Percentiles rank a stretch among this genome's conserved stretches.
Evolutionary conservation across 257 asterid genomes (phyloP).

Genomic region (Fraxinus pennsylvanica): DNA sequence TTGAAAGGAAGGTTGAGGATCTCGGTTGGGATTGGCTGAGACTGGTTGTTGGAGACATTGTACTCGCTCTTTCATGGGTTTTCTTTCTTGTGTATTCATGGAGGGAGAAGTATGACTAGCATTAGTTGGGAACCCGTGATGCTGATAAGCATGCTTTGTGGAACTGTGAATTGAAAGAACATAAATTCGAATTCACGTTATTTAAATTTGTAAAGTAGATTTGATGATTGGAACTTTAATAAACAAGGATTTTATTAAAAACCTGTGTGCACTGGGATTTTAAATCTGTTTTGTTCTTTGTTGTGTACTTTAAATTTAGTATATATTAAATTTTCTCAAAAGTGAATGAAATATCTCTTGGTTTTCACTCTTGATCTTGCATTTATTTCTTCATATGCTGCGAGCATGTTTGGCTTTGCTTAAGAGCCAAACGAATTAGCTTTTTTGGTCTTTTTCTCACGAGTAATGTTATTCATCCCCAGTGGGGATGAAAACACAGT

Average conservation of each 20-base stretch:
- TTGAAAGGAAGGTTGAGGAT: conserved; percentile 80
- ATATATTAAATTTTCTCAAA: conserved; percentile 25
- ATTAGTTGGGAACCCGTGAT: neutral
- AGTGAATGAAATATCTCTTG: conserved; percentile 17
- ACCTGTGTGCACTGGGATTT: too few species aligned
- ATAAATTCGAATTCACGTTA: too few species aligned
- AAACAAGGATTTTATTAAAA: too few species aligned
- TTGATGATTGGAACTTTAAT: too few species aligned
- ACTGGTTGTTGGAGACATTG: conserved; percentile 70
- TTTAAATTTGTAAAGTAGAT: too few species aligned
- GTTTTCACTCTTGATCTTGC: neutral
- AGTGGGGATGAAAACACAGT: too few species aligned
- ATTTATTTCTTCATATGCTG: neutral
- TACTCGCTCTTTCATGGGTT: conserved; percentile 77
- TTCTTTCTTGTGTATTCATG: conserved; percentile 76
- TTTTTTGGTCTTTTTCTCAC: too few species aligned
- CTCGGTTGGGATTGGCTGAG: conserved; percentile 89
- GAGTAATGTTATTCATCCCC: too few species aligned
- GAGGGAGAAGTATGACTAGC: conserved; percentile 90
- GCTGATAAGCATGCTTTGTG: too few species aligned
- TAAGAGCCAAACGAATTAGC: too few species aligned
- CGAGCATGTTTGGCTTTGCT: too few species aligned
- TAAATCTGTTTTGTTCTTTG: neutral
- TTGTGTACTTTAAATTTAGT: conserved; percentile 11
- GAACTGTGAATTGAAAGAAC: too few species aligned